Base-by-base conservation (phyloP, 2,329 filamentous ascomycete species). In the Ophiostoma sp. region DNA sequence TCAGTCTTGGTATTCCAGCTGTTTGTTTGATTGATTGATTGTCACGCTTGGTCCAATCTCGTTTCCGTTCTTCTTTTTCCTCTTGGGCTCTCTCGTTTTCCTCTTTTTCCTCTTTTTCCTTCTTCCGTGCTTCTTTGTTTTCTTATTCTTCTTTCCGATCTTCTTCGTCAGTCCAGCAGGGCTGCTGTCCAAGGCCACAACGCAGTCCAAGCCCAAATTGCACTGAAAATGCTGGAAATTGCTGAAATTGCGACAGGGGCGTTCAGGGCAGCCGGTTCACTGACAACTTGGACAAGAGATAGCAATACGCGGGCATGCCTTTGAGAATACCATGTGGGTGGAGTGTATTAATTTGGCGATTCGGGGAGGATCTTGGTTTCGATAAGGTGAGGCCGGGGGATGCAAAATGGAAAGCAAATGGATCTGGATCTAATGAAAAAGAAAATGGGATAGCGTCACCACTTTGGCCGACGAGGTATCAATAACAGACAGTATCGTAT, bases 321-420 rank as follows among this genome's bases (percentile, higher is more conserved):
- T 58, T 58, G 14, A 9, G 52, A 58, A 58, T 60, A 27, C 55
- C 55, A 60, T 40, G 55, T 38, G 27, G 27, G 55, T 60, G 55
- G 55, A 60, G 65, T 55, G 55, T 49, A 9, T n/a, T 49, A 63
- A 27, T 52, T 49, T 67, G 60, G 8, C 18, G 27, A 12, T 60
- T 60, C 18, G 60, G 63, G n/a, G 42, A 52, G 44, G 18, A 55
- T 55, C 49, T 27, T 55, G 49, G 27, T 18, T 45, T 9, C 45
- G 36, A 67, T 49, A 36, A 44, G 55, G 42, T 14, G 9, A 64
- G n/a, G 40, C 27, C 40, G 11, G 41, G 47, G 65, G 55, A 60
- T 12, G 27, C n/a, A n/a, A 6, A 49, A 44, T 42, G n/a, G 36
- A 6, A 27, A 66, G n/a, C 7, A 18, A 16, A 11, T 42, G 27